phyloP scores from a whole-genome alignment of 371 early-diverging fungal genomes.

The Phascolomyces articulosus region DNA sequence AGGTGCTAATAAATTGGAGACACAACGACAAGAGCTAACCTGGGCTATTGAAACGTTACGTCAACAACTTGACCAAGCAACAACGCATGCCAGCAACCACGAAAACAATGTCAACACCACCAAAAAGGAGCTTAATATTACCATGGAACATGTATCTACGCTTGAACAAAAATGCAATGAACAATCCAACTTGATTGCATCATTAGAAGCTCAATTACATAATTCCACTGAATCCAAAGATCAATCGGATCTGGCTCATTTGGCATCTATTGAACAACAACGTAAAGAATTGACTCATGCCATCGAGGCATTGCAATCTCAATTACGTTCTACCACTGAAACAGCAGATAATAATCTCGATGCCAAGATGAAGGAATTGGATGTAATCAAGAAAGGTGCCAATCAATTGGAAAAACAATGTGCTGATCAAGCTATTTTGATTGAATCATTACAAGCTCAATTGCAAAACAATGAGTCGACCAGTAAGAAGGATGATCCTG shows the following conservation, averaged over 20 bases:
- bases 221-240: background rate
- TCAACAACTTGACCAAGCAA: background rate
- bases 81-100: background rate
- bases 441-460: background rate
- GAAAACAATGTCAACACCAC: background rate
- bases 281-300: background rate
- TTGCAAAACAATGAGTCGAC: background rate
- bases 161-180: background rate
- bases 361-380: constrained; percentile 1
- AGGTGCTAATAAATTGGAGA: background rate
- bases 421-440: background rate
- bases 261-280: background rate
- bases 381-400: background rate
- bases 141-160: background rate
- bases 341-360: background rate
- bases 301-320: background rate
- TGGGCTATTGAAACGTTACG: background rate
- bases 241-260: background rate
- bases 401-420: background rate
- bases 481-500: too few relatives aligned
- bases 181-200: background rate
- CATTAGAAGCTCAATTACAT: background rate
- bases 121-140: background rate
- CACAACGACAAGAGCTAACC: background rate
- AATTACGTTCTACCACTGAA: background rate